Evolutionary conservation across 2,329 filamentous ascomycete species (phyloP), one percentile per base, ranked within the genome.

Genomic region (Lasiodiplodia gonubiensis): DNA sequence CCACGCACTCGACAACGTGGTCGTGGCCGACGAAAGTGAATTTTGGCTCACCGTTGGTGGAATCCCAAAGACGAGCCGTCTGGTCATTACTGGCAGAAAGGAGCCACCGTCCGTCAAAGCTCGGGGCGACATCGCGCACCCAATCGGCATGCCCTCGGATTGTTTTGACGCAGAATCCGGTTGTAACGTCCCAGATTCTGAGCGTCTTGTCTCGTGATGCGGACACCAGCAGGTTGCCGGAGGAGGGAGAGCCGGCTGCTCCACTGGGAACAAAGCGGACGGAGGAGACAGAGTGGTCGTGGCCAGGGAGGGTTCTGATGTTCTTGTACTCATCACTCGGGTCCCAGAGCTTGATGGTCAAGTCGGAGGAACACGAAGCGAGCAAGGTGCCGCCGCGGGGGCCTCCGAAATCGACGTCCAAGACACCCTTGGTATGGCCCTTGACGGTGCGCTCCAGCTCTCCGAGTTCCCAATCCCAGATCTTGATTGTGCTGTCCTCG

Each of bases 341-440:
- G 72, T 97, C 93, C 94, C 94, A 98, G 27, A 97, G 83, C 79
- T 97, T 97, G 80, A 97, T 97, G 2, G 93, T 97, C 53, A 97
- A 81, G 78, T 97, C 94, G 59, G 90, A 93, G 57, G 90, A 93
- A 82, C 93, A 97, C 8, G 91, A 94, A 46, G 90, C 92, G 70
- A 97, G 85, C 27, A 97, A 84, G 3, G 90, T 92, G 37, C 89
- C 90, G 51, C 92, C 91, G 74, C 91, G 85, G 1, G 93, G 93
- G 0, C 94, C 94, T 46, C 94, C 94, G 80, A 92, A 97, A 75
- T 97, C 94, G 42, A 97, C 88, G 76, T 97, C 93, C 33, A 95
- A 81, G 0, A 97, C 93, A 3, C 92, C 88, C 75, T 92, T 93
- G 5, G 93, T 97, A 75, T 97, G 94, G 1, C 93, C 93, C 77